Percentiles rank a stretch among this genome's conserved stretches.
Evolutionary conservation across 805 yeast genomes (phyloP).

Genomic region (Metschnikowia henanensis): DNA sequence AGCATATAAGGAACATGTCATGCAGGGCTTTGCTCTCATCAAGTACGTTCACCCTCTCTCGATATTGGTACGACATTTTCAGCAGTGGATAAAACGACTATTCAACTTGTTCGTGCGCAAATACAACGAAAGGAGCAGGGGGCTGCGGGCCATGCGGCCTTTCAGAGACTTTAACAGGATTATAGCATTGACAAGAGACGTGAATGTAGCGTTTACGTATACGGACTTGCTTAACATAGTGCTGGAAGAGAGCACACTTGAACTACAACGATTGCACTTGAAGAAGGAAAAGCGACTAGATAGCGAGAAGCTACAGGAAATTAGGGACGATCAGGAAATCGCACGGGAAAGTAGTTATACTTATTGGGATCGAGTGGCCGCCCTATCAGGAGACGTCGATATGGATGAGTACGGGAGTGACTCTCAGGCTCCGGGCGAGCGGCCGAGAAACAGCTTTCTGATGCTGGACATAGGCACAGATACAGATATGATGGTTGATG

Average conservation of each 20-base stretch:
- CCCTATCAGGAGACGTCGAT: conserved; percentile 23
- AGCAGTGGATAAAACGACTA: conserved; percentile 35
- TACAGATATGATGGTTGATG: conserved; percentile 2
- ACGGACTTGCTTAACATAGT: conserved; percentile 27
- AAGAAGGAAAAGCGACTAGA: conserved; percentile 11
- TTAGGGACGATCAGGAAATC: conserved; percentile 16
- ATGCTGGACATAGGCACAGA: background rate
- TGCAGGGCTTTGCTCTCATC: conserved; percentile 22
- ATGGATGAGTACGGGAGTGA: conserved; percentile 9
- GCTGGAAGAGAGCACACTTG: conserved; percentile 27
- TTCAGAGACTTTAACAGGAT: conserved; percentile 26
- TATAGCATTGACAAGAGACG: conserved; percentile 22
- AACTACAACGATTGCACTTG: conserved; percentile 16
- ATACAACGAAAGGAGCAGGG: conserved; percentile 23
- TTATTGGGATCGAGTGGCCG: conserved; percentile 36
- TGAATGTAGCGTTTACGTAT: conserved; percentile 18
- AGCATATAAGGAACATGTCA: conserved; percentile 23
- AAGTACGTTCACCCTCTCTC: conserved; percentile 27
- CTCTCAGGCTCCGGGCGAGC: background rate
- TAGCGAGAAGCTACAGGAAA: conserved; percentile 14
- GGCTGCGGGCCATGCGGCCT: conserved; percentile 13
- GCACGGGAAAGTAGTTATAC: conserved; percentile 29
- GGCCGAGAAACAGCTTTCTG: background rate
- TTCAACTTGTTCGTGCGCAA: conserved; percentile 35
- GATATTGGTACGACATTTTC: conserved; percentile 29